A percentile compares a stretch with the other conserved stretches of the same genome.
These are phyloP conservation scores for Diplodia corticola DNA, from an alignment of 2,329 filamentous ascomycete genomes.

Conservation along the genomic window DNA sequence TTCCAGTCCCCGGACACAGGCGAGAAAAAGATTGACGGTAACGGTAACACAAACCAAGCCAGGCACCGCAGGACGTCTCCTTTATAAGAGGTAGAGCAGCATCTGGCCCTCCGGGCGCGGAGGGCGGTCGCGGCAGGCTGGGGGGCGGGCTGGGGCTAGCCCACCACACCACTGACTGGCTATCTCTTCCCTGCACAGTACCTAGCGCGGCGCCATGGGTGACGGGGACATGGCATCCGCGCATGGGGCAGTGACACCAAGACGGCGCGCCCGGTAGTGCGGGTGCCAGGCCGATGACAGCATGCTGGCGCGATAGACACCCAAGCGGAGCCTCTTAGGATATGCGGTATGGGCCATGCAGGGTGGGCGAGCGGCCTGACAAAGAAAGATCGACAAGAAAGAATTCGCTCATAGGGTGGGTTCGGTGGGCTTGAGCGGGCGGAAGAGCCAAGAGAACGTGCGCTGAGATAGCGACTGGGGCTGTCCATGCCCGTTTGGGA, in stretches of 20 bases:
- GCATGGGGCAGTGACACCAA: not conserved
- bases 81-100: slow-evolving; percentile 4
- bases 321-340: slow-evolving; percentile 5
- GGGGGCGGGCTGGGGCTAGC: slow-evolving; percentile 11
- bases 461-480: slow-evolving; percentile 16
- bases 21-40: slow-evolving; percentile 11
- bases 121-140: slow-evolving; percentile 13
- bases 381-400: slow-evolving; percentile 11
- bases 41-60: not conserved
- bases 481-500: slow-evolving; percentile 5
- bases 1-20: not conserved
- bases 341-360: not conserved
- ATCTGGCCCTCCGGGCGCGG: not conserved
- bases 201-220: not conserved
- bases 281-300: slow-evolving; percentile 11
- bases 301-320: slow-evolving; percentile 15
- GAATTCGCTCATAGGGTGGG: slow-evolving; percentile 20
- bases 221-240: not conserved
- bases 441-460: slow-evolving; percentile 13
- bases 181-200: slow-evolving; percentile 13
- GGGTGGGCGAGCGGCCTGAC: slow-evolving; percentile 1
- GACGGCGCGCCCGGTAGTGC: not conserved
- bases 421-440: not conserved
- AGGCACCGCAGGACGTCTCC: not conserved
- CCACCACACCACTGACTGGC: slow-evolving; percentile 13